Percentiles rank a stretch among this genome's conserved stretches.
Conservation (phyloP, 1,284 basidiomycete genomes). For the Rhodotorula sp. region DNA sequence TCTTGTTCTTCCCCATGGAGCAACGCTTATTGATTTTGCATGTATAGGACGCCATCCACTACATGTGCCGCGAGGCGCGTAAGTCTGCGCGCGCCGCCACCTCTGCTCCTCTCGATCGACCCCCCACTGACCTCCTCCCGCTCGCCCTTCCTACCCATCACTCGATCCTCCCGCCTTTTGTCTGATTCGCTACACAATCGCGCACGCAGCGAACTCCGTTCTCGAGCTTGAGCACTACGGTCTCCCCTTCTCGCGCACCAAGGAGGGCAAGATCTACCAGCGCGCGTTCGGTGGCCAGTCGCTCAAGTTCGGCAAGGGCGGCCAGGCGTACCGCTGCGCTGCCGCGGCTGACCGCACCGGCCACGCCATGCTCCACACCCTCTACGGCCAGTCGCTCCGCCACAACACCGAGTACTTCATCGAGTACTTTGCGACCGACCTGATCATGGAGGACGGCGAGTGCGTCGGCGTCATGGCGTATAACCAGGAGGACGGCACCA, state of each 20-base stretch:
- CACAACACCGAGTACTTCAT: conserved; percentile 99
- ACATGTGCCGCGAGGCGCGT: conserved; percentile 45
- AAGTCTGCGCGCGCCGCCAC: neutral
- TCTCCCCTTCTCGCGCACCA: conserved; percentile 97
- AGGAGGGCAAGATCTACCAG: conserved; percentile 99
- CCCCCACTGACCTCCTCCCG: neutral
- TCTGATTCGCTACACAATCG: neutral
- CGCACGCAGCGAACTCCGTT: conserved; percentile 23
- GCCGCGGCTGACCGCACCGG: conserved; percentile 99
- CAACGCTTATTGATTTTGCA: neutral
- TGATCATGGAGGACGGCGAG: conserved; percentile 98
- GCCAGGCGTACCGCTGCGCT: conserved; percentile 98
- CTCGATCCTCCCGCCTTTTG: neutral
- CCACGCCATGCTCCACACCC: conserved; percentile 96
- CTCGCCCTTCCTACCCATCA: neutral
- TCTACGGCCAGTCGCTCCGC: conserved; percentile 90
- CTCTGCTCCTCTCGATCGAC: neutral
- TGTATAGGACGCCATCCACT: conserved; percentile 66
- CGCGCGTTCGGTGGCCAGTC: conserved; percentile 99
- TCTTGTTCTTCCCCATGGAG: neutral
- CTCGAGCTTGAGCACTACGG: conserved; percentile 94
- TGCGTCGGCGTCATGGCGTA: conserved; percentile 99
- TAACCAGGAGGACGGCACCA: conserved; percentile 99
- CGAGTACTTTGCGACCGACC: conserved; percentile 94
- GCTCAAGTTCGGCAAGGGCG: conserved; percentile 94